phyloP scores from a whole-genome alignment of 768 basidiomycete species.

The Leucocoprinus birnbaumii region DNA sequence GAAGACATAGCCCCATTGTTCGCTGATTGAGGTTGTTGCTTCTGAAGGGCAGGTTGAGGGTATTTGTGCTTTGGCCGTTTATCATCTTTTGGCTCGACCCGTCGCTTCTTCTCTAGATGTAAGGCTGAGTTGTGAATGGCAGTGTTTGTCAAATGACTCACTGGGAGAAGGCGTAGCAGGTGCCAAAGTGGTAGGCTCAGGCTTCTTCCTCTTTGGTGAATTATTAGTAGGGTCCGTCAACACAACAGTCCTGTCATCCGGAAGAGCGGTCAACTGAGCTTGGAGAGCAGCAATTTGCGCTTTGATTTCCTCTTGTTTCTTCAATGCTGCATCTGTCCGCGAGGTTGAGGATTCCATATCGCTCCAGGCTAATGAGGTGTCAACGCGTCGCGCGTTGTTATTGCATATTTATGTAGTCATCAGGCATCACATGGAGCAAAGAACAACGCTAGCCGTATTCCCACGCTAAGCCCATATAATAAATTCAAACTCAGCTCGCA shows the following conservation, averaged over 20 bases:
- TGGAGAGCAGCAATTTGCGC: conserved; percentile 56
- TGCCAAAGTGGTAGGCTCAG: conserved; percentile 37
- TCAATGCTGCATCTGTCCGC: conserved; percentile 33
- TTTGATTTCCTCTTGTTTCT: conserved; percentile 46
- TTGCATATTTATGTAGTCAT: conserved; percentile 6
- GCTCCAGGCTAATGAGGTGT: not conserved
- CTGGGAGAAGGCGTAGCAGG: conserved; percentile 71
- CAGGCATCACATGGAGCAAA: not conserved
- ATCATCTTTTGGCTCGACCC: conserved; percentile 24
- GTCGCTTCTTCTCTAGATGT: conserved; percentile 40
- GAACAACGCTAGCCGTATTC: not conserved
- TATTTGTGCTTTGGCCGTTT: conserved; percentile 5
- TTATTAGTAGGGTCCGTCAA: conserved; percentile 17
- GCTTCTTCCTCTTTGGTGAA: conserved; percentile 49
- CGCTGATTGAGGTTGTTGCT: not conserved
- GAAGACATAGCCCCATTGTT: conserved; percentile 4
- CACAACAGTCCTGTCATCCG: conserved; percentile 20
- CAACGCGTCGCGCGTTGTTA: conserved; percentile 17
- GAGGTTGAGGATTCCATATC: conserved; percentile 56
- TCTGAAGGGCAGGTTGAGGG: conserved; percentile 4
- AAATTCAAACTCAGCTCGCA: conserved; percentile 30
- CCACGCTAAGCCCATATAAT: conserved; percentile 13
- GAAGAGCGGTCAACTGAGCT: conserved; percentile 44
- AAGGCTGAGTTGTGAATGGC: not conserved
- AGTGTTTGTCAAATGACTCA: conserved; percentile 26